These are phyloP conservation scores for Aspergillus tubingensis DNA, from an alignment of 2,329 filamentous ascomycete species.

Conservation along the genomic window DNA sequence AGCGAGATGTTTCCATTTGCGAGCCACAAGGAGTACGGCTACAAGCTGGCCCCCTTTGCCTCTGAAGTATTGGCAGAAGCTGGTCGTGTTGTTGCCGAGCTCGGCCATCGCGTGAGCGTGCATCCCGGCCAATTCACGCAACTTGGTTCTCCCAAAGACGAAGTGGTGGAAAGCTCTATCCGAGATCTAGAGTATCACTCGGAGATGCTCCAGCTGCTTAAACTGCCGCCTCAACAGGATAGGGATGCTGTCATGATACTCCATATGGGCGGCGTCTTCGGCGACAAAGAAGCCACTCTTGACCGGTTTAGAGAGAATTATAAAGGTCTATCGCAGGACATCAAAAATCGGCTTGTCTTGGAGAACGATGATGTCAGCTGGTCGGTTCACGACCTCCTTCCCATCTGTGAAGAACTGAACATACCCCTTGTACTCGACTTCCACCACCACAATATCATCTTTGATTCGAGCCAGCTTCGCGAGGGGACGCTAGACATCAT, in stretches of 20 bases:
- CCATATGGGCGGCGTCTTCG: slow-evolving; percentile 89
- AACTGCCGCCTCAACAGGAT: slow-evolving; percentile 74
- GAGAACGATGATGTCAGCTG: slow-evolving; percentile 95
- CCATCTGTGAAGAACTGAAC: slow-evolving; percentile 88
- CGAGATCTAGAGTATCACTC: slow-evolving; percentile 87
- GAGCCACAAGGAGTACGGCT: slow-evolving; percentile 83
- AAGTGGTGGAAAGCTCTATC: slow-evolving; percentile 74
- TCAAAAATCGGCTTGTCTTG: slow-evolving; percentile 81
- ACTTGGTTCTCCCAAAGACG: slow-evolving; percentile 75
- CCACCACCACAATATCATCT: slow-evolving; percentile 94
- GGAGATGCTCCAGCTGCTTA: slow-evolving; percentile 76
- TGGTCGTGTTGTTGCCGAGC: slow-evolving; percentile 72
- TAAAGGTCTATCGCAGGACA: slow-evolving; percentile 60
- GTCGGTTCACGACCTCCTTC: slow-evolving; percentile 88
- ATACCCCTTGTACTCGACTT: slow-evolving; percentile 91
- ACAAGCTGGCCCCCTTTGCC: slow-evolving; percentile 80
- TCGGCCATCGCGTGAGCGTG: slow-evolving; percentile 83
- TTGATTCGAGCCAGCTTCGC: slow-evolving; percentile 69
- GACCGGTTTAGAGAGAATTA: slow-evolving; percentile 79
- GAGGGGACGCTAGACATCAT: slow-evolving; percentile 86
- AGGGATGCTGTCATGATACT: slow-evolving; percentile 91
- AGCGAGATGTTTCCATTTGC: slow-evolving; percentile 98
- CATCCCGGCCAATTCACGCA: slow-evolving; percentile 95
- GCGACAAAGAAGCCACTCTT: slow-evolving; percentile 78
- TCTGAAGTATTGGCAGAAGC: slow-evolving; percentile 73